Conservation (phyloP, 306 rosid species). For the Dryas alaskensis region DNA sequence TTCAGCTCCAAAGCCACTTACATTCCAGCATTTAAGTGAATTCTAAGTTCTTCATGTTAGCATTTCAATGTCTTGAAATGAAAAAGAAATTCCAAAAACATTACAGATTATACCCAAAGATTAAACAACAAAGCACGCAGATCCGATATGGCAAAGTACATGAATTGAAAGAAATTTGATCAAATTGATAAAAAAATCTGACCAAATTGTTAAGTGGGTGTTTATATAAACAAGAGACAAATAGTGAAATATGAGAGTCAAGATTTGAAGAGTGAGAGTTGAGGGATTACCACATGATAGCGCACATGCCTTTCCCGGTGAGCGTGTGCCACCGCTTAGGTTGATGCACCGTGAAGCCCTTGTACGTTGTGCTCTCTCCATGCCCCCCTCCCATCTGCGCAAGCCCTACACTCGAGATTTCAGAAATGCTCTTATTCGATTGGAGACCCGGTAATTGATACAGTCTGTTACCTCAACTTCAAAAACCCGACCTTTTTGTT, state of each 20-base stretch:
- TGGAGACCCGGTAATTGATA: too few species aligned
- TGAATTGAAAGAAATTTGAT: conserved; percentile 6
- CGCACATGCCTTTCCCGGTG: conserved; percentile 96
- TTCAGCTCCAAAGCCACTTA: neutral
- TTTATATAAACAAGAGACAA: neutral
- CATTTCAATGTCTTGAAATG: neutral
- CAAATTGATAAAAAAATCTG: neutral
- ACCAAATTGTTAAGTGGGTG: neutral
- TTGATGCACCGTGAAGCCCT: conserved; percentile 48
- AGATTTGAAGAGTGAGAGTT: neutral
- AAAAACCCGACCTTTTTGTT: too few species aligned
- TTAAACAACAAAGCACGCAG: neutral
- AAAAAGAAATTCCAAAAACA: neutral
- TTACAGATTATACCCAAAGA: neutral
- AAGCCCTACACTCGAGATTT: neutral
- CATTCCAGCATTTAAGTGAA: neutral
- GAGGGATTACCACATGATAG: conserved; percentile 71
- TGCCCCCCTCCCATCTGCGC: conserved; percentile 47
- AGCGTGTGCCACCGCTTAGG: conserved; percentile 83
- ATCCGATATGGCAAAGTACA: conserved; percentile 8
- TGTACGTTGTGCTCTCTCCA: conserved; percentile 49
- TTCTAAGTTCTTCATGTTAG: neutral
- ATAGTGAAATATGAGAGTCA: neutral
- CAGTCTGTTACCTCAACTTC: too few species aligned
- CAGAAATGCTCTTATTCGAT: too few species aligned